Evolutionary conservation across 805 yeast species (phyloP).

Genomic region (Candida cerambycidarum): DNA sequence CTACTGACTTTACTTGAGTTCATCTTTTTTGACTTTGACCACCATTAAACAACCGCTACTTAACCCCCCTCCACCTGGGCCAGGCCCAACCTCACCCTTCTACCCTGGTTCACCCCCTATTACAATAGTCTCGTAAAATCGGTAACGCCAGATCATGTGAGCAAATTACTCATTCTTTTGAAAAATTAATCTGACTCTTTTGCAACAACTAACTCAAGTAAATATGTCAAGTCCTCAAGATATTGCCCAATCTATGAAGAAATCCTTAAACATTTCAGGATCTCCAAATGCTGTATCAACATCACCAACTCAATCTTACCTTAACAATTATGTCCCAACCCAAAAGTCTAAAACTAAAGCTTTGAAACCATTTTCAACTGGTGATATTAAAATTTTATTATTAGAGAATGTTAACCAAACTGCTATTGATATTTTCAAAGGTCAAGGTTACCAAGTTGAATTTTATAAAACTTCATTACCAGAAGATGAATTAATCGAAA

Average conservation of each 20-base stretch:
- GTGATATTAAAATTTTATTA: constrained; percentile 87
- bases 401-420: constrained; percentile 93
- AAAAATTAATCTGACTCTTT: constrained; percentile 7
- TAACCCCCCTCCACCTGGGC: too few species aligned
- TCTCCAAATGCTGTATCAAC: constrained; percentile 77
- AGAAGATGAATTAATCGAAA: constrained; percentile 92
- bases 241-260: constrained; percentile 59
- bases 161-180: constrained; percentile 4
- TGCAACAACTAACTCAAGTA: too few species aligned
- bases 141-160: constrained; percentile 1
- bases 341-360: constrained; percentile 57
- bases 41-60: too few species aligned
- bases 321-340: constrained; percentile 48
- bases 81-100: too few species aligned
- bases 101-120: too few species aligned
- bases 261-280: constrained; percentile 51
- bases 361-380: constrained; percentile 92
- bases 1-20: too few species aligned
- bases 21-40: too few species aligned
- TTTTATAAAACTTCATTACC: constrained; percentile 84
- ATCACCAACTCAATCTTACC: constrained; percentile 76
- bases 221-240: constrained; percentile 75
- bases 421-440: constrained; percentile 79
- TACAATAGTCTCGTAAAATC: too few species aligned
- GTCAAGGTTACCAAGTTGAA: constrained; percentile 97